Percentiles rank a stretch among this genome's conserved stretches.
Evolutionary conservation across 495 filamentous ascomycete species (phyloP).

Genomic region (Hypoxylon cercidicola): DNA sequence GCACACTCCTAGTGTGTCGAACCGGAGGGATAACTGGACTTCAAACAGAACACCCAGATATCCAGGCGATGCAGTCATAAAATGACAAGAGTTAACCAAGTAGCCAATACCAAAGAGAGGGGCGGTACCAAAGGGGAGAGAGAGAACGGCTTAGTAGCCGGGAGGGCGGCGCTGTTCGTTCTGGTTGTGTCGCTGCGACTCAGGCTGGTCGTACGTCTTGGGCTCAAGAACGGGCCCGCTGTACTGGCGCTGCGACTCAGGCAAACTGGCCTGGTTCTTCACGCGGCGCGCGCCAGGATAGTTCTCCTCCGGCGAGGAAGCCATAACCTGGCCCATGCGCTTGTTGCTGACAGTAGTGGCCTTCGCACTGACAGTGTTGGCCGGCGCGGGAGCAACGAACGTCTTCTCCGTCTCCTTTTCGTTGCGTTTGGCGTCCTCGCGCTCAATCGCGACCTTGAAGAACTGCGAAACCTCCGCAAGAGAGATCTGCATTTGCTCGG

Average conservation of each 20-base stretch:
- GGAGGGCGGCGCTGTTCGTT: too few relatives aligned
- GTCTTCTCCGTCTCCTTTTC: conserved; percentile 5
- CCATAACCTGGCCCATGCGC: too few relatives aligned
- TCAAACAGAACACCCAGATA: background rate
- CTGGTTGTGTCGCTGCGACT: too few relatives aligned
- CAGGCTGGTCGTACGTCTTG: conserved; percentile 10
- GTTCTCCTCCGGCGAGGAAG: too few relatives aligned
- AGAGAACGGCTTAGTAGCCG: too few relatives aligned
- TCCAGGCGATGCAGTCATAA: too few relatives aligned
- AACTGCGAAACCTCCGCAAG: conserved; percentile 52
- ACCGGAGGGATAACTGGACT: too few relatives aligned
- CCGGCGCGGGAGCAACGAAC: background rate
- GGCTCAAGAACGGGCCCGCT: conserved; percentile 35
- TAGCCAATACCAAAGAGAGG: too few relatives aligned
- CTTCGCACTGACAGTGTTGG: background rate
- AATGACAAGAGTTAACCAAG: too few relatives aligned
- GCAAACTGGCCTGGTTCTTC: conserved; percentile 26
- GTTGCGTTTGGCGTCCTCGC: conserved; percentile 23
- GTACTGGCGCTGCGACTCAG: conserved; percentile 9
- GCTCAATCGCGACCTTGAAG: conserved; percentile 50
- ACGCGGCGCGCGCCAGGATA: conserved; percentile 25
- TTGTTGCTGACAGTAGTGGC: too few relatives aligned
- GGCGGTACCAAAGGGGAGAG: too few relatives aligned
- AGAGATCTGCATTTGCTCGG: conserved; percentile 47
- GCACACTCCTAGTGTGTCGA: too few relatives aligned